Evolutionary conservation across 202 grass and related monocot species (phyloP).

Genomic region (Zizania palustris): DNA sequence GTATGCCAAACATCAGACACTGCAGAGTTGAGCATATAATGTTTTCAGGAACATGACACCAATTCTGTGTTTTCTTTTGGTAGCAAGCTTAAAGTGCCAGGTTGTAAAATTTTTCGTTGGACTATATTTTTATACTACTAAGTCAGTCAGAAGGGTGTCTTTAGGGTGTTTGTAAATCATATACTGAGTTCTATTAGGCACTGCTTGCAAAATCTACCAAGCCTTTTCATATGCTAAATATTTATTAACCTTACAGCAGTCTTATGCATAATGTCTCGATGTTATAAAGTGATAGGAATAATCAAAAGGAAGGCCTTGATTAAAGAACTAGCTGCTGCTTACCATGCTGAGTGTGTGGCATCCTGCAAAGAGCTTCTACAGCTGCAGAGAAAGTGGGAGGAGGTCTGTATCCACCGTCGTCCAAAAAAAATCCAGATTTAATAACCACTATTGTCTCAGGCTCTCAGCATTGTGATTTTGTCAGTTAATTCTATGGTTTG

Average conservation of each 20-base stretch:
- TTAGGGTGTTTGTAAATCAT: neutral
- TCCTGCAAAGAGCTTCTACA: constrained; percentile 72
- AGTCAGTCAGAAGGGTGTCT: neutral
- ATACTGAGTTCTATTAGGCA: constrained; percentile 4
- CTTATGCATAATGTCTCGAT: constrained; percentile 13
- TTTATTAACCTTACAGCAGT: neutral
- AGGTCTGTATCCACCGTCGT: constrained; percentile 44
- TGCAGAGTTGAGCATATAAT: neutral
- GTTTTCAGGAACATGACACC: neutral
- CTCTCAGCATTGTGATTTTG: neutral
- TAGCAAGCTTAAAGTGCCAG: neutral
- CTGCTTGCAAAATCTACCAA: neutral
- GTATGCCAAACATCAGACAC: neutral
- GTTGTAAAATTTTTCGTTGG: constrained; percentile 10
- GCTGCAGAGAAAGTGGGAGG: constrained; percentile 82
- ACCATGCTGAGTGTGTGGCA: constrained; percentile 63
- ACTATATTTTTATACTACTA: neutral
- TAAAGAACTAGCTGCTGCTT: constrained; percentile 76
- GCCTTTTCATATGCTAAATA: neutral
- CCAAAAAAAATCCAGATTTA: neutral
- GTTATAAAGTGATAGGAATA: constrained; percentile 76
- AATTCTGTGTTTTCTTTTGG: neutral
- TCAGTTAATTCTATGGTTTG: neutral
- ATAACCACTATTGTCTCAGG: constrained; percentile 8
- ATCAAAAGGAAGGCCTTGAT: constrained; percentile 89